phyloP scores from a whole-genome alignment of 1,284 basidiomycete genomes.

The Marasmius tenuissimus region DNA sequence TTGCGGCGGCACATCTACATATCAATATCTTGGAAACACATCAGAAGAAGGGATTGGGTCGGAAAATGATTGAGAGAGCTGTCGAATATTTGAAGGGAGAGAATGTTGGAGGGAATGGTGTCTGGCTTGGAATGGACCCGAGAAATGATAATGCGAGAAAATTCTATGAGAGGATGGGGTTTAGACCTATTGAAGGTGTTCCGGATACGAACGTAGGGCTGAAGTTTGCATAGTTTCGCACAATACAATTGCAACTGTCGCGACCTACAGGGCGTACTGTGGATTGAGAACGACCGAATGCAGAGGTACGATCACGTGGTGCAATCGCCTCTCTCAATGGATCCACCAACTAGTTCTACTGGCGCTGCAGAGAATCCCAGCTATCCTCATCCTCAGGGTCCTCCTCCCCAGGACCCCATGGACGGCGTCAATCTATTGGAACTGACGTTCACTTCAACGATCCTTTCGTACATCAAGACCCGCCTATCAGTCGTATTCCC shows the following conservation, averaged over 20 bases:
- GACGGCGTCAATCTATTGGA: background rate
- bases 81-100: constrained; percentile 48
- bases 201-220: constrained; percentile 47
- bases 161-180: constrained; percentile 61
- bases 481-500: constrained; percentile 13
- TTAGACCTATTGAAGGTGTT: constrained; percentile 49
- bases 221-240: constrained; percentile 28
- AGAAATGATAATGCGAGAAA: constrained; percentile 53
- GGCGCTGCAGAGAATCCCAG: background rate
- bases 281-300: constrained; percentile 5
- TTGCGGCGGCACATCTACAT: constrained; percentile 66
- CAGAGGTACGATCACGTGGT: constrained; percentile 27
- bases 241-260: too few species aligned
- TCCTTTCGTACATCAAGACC: background rate
- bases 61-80: constrained; percentile 51
- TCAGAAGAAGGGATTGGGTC: constrained; percentile 64
- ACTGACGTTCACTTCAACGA: background rate
- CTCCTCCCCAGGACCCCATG: background rate
- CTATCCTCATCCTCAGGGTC: constrained; percentile 1
- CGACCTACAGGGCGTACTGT: too few species aligned
- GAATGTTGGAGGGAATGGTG: constrained; percentile 39
- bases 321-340: background rate
- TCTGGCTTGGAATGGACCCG: constrained; percentile 65
- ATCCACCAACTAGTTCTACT: background rate
- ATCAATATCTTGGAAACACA: constrained; percentile 62